A percentile compares a stretch with the other conserved stretches of the same genome.
Conservation (phyloP, 352 stramenopile species). For the Pythium vanterpoolii region DNA sequence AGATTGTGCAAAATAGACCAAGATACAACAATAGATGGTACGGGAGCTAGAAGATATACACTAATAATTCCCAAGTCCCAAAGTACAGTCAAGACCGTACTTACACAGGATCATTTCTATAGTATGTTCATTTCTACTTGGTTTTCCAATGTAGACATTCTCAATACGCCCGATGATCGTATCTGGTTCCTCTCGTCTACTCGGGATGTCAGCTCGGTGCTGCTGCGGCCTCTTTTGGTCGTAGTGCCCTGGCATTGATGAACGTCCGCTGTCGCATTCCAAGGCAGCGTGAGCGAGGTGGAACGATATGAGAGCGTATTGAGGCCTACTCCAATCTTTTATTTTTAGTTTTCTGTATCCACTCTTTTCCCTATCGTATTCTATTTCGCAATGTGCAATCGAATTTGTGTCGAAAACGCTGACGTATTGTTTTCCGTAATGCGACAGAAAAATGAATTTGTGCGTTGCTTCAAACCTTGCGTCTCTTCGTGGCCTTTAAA, state of each 20-base stretch:
- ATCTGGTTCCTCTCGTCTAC: slow-evolving; percentile 3
- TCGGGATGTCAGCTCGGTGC: background rate
- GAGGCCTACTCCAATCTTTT: too few relatives aligned
- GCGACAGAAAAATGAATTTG: too few relatives aligned
- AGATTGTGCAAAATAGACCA: background rate
- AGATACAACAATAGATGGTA: background rate
- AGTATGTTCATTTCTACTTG: slow-evolving; percentile 12
- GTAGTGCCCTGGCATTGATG: background rate
- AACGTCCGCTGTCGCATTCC: background rate
- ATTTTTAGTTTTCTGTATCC: too few relatives aligned
- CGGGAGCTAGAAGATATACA: background rate
- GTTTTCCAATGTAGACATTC: slow-evolving; percentile 15
- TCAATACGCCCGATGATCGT: slow-evolving; percentile 11
- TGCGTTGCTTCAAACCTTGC: too few relatives aligned
- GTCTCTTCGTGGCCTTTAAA: too few relatives aligned
- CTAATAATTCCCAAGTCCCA: background rate
- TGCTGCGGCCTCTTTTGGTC: background rate
- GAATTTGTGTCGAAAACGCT: too few relatives aligned
- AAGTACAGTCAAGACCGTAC: slow-evolving; percentile 11
- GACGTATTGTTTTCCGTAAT: too few relatives aligned
- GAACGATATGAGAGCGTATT: slow-evolving; percentile 1
- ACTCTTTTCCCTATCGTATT: too few relatives aligned
- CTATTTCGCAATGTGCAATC: too few relatives aligned
- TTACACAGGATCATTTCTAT: slow-evolving; percentile 13
- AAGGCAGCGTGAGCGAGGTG: too few relatives aligned